Percentiles rank a stretch among this genome's conserved stretches.
Evolutionary conservation across 257 asterid genomes (phyloP).

Genomic region (Fraxinus quadrangulata): DNA sequence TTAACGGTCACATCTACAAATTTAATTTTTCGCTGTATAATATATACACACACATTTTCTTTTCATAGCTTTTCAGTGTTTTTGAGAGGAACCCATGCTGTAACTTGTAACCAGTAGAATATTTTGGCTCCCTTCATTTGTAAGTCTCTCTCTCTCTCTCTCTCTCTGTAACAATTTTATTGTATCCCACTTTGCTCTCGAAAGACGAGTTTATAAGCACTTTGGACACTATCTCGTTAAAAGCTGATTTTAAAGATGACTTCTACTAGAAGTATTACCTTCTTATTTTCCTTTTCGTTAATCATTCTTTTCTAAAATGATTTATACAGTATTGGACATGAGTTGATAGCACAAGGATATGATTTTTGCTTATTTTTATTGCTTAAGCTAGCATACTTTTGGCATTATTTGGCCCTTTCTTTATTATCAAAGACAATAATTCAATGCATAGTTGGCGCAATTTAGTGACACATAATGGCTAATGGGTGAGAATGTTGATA

Average conservation of each 20-base stretch:
- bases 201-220: no score
- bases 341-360: neutral
- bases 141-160: neutral
- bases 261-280: no score
- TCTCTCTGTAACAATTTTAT: neutral
- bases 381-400: neutral
- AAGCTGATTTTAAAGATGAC: no score
- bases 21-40: no score
- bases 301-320: neutral
- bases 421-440: neutral
- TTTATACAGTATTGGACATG: neutral
- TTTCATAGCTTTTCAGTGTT: neutral
- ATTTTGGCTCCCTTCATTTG: neutral
- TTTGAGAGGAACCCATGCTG: slow-evolving; percentile 14
- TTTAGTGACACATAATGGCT: slow-evolving; percentile 18
- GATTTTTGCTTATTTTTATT: neutral
- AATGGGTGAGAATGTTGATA: slow-evolving; percentile 23
- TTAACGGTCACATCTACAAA: neutral
- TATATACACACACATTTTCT: no score
- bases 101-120: neutral
- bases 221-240: no score
- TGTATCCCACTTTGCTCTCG: neutral
- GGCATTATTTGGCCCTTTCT: neutral
- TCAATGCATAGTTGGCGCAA: slow-evolving; percentile 5
- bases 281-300: no score